Evolutionary conservation across 306 rosid species (phyloP).

Genomic region (Dicorynia guianensis): DNA sequence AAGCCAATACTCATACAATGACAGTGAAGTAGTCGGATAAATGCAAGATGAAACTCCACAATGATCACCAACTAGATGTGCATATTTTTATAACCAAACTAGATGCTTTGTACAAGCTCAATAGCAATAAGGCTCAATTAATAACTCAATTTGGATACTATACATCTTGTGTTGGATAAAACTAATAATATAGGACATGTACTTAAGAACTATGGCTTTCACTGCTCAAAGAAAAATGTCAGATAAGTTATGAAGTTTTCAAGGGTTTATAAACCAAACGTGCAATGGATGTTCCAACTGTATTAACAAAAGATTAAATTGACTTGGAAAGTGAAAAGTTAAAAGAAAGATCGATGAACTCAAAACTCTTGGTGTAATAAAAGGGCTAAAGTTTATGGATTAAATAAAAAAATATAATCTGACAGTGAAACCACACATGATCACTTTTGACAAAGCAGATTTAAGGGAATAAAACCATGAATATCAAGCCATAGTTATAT

Average conservation of each 20-base stretch:
- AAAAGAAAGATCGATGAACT: not conserved
- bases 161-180: not conserved
- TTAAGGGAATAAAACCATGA: not conserved
- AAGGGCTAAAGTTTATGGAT: not conserved
- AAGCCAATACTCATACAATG: not conserved
- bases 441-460: not conserved
- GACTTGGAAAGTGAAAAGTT: not conserved
- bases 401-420: not conserved
- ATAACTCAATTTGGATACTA: not conserved
- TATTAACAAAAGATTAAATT: not conserved
- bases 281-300: not conserved
- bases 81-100: not conserved
- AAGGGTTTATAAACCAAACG: not conserved
- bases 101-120: not conserved
- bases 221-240: not conserved
- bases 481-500: not conserved
- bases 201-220: not conserved
- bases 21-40: conserved; percentile 6
- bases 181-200: not conserved
- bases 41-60: not conserved
- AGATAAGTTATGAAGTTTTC: too few species aligned
- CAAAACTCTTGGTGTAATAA: not conserved
- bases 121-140: not conserved
- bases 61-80: not conserved
- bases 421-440: not conserved